Conservation (phyloP, 345 rosid species). For the Aquilaria malaccensis region DNA sequence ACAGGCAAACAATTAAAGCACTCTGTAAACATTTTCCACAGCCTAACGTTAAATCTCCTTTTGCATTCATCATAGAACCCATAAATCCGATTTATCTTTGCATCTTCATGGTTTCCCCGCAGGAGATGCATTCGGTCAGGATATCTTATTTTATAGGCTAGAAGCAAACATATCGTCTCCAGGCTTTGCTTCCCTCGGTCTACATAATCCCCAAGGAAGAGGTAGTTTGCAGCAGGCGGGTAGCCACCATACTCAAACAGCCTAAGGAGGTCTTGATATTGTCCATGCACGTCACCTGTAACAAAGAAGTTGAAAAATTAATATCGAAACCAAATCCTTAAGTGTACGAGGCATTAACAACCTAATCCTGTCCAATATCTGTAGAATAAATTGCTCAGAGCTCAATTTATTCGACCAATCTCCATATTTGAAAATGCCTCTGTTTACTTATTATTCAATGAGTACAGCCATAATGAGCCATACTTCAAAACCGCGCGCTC, state of each 20-base stretch:
- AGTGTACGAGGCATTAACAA: too few species aligned
- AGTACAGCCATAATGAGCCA: too few species aligned
- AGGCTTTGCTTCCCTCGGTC: slow-evolving; percentile 98
- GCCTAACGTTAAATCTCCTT: slow-evolving; percentile 87
- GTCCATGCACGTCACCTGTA: slow-evolving; percentile 95
- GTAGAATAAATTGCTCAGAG: too few species aligned
- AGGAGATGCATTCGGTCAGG: slow-evolving; percentile 66
- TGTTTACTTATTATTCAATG: too few species aligned
- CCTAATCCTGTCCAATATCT: too few species aligned
- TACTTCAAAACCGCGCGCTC: too few species aligned
- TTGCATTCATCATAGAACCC: slow-evolving; percentile 99
- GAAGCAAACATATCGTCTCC: slow-evolving; percentile 91
- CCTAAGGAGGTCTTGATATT: slow-evolving; percentile 88
- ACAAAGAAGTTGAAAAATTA: not conserved
- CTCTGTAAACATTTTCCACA: slow-evolving; percentile 91
- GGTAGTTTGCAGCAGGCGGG: slow-evolving; percentile 86
- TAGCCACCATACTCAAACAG: slow-evolving; percentile 80
- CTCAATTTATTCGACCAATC: too few species aligned
- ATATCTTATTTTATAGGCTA: slow-evolving; percentile 88
- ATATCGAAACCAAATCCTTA: too few species aligned
- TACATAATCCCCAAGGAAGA: slow-evolving; percentile 94
- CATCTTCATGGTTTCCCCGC: slow-evolving; percentile 98
- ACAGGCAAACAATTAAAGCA: slow-evolving; percentile 94
- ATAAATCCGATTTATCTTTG: slow-evolving; percentile 90
- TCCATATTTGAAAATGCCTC: too few species aligned